Evolutionary conservation across 2,329 filamentous ascomycete genomes (phyloP), one percentile per base, ranked within the genome.

Genomic region (Blastomyces percursus): DNA sequence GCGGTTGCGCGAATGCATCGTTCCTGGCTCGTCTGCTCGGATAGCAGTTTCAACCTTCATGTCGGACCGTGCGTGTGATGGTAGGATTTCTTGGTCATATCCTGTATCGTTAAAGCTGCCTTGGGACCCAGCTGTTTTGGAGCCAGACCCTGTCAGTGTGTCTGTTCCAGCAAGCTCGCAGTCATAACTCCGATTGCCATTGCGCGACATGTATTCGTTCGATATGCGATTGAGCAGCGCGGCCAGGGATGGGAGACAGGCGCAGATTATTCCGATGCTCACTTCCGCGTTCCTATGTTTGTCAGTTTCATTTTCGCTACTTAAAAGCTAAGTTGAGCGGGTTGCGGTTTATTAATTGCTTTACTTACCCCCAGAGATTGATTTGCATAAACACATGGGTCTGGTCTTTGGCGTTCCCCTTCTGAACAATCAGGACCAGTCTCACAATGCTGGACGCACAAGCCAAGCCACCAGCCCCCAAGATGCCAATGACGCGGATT

Each of bases 401-500:
- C 6, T 57, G 48, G 51, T 72, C 71, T 19, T 64, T 55, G 5
- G 70, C 69, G 35, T 68, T 66, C 7, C 66, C 69, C 1, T 62
- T 70, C 16, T 63, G 19, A 2, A 69, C 50, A 57, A 72, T 73
- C 19, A 73, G 62, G 1, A 67, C 58, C 48, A 72, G 32, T 3
- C 71, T 69, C 27, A 72, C 65, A 32, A 73, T 67, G 63, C 71
- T 73, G 12, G 69, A 68, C 2, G 68, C 67, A 21, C 67, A 68
- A 12, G 71, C 71, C 24, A 73, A 44, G 2, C 71, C 71, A n/a
- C 81, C 82, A 11, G 80, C 73, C 1, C 76, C 77, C 61, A 84
- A 79, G 2, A 84, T 76, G 3, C 73, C 69, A 21, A 79, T 74
- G 8, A 84, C 72, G 5, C 79, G 74, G 44, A 77, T 65, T 32